phyloP scores from a whole-genome alignment of 2,329 filamentous ascomycete species.

The Periconia sp. region DNA sequence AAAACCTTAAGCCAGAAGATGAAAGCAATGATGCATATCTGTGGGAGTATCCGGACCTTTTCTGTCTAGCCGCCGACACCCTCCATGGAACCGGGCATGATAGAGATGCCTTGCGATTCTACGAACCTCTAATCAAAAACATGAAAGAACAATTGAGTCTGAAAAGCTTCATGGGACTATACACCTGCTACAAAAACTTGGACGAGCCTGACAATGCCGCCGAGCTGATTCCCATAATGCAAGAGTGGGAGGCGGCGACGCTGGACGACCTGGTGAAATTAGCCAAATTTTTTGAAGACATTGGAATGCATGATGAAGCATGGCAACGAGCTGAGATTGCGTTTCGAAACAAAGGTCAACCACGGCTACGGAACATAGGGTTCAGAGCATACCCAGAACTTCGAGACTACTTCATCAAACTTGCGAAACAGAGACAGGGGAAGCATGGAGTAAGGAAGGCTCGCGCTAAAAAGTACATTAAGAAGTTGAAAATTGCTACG shows the following conservation, averaged over 20 bases:
- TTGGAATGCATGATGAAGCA: conserved; percentile 66
- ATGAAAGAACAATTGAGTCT: conserved; percentile 31
- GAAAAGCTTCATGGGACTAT: conserved; percentile 44
- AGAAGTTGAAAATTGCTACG: conserved; percentile 31
- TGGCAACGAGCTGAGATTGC: conserved; percentile 66
- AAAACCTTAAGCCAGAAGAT: conserved; percentile 72
- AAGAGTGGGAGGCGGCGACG: conserved; percentile 72
- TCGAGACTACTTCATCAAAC: conserved; percentile 29
- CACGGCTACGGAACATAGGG: conserved; percentile 52
- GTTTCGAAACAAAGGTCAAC: conserved; percentile 65
- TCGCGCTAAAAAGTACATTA: conserved; percentile 32
- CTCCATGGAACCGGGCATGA: conserved; percentile 59
- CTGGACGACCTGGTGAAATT: conserved; percentile 80
- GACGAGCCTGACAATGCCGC: conserved; percentile 73
- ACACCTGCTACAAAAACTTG: conserved; percentile 70
- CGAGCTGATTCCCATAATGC: conserved; percentile 75
- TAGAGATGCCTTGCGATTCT: conserved; percentile 65
- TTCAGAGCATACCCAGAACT: conserved; percentile 39
- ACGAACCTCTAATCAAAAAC: conserved; percentile 52
- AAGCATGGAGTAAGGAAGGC: conserved; percentile 35
- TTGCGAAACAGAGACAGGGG: conserved; percentile 33
- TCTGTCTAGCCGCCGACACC: conserved; percentile 71
- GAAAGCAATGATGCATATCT: conserved; percentile 58
- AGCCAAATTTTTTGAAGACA: conserved; percentile 79
- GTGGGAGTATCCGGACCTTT: conserved; percentile 76